phyloP scores from a whole-genome alignment of 345 rosid genomes.

The Sonneratia alba region DNA sequence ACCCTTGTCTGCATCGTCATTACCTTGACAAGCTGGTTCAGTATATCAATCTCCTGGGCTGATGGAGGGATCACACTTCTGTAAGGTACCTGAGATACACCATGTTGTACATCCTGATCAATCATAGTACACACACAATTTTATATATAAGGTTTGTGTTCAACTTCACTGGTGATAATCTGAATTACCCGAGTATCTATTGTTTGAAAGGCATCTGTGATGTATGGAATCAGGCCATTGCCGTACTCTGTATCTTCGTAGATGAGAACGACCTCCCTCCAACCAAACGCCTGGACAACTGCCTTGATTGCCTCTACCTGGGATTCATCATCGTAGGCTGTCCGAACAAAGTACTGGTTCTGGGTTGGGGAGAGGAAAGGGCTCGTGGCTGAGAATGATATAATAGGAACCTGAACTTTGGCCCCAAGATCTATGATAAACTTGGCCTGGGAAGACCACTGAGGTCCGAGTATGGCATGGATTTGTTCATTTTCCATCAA shows the following conservation, averaged over 20 bases:
- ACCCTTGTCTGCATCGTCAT: constrained; percentile 27
- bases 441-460: constrained; percentile 19
- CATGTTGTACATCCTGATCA: no score
- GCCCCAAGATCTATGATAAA: constrained; percentile 21
- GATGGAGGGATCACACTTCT: constrained; percentile 14
- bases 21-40: constrained; percentile 15
- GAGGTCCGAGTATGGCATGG: constrained; percentile 33
- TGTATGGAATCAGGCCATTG: constrained; percentile 19
- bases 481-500: constrained; percentile 27
- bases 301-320: constrained; percentile 23
- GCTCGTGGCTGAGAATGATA: constrained; percentile 24
- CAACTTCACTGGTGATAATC: not conserved
- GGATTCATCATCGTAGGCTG: constrained; percentile 16
- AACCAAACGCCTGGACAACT: constrained; percentile 19
- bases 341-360: constrained; percentile 20
- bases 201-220: constrained; percentile 22
- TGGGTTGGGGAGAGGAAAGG: constrained; percentile 13
- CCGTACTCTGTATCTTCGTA: constrained; percentile 32
- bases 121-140: no score
- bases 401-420: constrained; percentile 27
- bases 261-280: constrained; percentile 28
- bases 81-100: constrained; percentile 7
- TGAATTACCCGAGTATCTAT: constrained; percentile 6
- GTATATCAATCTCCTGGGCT: constrained; percentile 13
- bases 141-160: no score